Evolutionary conservation across 2,329 filamentous ascomycete species (phyloP).

Genomic region (Cadophora luteo-olivacea): DNA sequence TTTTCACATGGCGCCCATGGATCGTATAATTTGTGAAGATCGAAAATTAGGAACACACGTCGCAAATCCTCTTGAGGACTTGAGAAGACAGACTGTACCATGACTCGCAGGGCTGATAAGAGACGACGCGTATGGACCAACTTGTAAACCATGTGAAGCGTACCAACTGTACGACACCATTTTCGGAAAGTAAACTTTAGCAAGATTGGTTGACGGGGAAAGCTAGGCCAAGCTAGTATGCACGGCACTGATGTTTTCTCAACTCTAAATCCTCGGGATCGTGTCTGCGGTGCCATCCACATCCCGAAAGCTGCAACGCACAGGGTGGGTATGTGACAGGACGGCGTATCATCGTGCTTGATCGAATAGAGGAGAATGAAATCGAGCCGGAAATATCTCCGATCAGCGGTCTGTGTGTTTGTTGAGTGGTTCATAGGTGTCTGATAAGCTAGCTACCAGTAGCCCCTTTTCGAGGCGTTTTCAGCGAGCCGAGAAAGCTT

Average conservation of each 20-base stretch:
- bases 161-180: neutral
- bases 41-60: neutral
- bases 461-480: neutral
- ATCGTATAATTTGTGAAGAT: neutral
- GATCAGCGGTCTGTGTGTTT: neutral
- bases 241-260: neutral
- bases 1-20: neutral
- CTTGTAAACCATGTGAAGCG: neutral
- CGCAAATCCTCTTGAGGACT: neutral
- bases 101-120: neutral
- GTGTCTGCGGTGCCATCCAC: neutral
- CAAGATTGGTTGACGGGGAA: conserved; percentile 1
- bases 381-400: neutral
- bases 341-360: neutral
- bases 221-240: neutral
- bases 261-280: conserved; percentile 2
- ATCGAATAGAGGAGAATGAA: neutral
- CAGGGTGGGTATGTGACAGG: neutral
- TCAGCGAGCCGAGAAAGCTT: neutral
- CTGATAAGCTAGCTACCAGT: neutral
- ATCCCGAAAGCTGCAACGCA: neutral
- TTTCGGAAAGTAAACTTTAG: neutral
- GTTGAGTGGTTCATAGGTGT: neutral
- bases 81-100: neutral
- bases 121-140: neutral